Evolutionary conservation across 2,329 filamentous ascomycete genomes (phyloP).

Genomic region (Exophiala lecanii-corni): DNA sequence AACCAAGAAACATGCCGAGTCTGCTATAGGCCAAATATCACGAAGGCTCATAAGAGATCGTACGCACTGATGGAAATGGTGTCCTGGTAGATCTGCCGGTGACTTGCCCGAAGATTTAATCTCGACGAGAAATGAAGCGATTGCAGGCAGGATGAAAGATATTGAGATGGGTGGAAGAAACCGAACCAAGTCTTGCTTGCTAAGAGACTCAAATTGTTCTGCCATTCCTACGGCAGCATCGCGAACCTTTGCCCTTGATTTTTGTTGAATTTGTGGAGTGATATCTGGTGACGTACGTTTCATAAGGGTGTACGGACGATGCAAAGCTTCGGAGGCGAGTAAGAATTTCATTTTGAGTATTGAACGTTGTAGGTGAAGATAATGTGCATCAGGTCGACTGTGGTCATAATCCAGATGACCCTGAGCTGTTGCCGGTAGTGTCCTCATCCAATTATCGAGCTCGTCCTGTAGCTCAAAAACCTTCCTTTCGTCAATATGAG

Average conservation of each 20-base stretch:
- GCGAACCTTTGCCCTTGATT: slow-evolving; percentile 16
- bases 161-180: slow-evolving; percentile 18
- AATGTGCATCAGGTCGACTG: slow-evolving; percentile 6
- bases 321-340: slow-evolving; percentile 17
- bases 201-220: slow-evolving; percentile 14
- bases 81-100: slow-evolving; percentile 8
- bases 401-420: slow-evolving; percentile 3
- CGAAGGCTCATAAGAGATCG: slow-evolving; percentile 14
- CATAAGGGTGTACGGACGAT: slow-evolving; percentile 15
- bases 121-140: slow-evolving; percentile 20
- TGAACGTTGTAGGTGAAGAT: slow-evolving; percentile 13
- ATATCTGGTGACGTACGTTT: slow-evolving; percentile 3
- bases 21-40: slow-evolving; percentile 23
- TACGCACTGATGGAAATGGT: slow-evolving; percentile 19
- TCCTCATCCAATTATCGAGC: slow-evolving; percentile 15
- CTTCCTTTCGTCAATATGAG: slow-evolving; percentile 8
- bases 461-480: slow-evolving; percentile 13
- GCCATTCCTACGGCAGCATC: slow-evolving; percentile 16
- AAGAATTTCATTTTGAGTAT: slow-evolving; percentile 16
- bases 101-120: slow-evolving; percentile 14
- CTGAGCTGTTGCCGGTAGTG: slow-evolving; percentile 12
- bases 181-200: slow-evolving; percentile 14
- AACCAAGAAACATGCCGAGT: slow-evolving; percentile 19
- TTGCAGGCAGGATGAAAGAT: slow-evolving; percentile 19
- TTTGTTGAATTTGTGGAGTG: neutral